Conservation (phyloP, 164 flowering plant genomes). For the Vitis cinerea region DNA sequence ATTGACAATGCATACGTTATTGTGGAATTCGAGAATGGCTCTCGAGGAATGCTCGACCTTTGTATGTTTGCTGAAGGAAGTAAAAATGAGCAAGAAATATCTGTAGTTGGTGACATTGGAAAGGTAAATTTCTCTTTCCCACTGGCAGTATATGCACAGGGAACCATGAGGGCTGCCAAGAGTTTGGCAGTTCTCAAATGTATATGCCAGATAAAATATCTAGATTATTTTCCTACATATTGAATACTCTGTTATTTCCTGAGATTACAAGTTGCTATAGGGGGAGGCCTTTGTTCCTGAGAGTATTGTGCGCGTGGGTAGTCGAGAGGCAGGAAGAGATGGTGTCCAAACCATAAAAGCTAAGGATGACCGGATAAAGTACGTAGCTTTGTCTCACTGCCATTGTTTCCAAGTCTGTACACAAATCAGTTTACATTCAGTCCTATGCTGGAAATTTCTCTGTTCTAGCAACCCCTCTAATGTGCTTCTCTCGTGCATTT, state of each 20-base stretch:
- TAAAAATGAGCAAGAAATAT: conserved; percentile 97
- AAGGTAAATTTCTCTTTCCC: conserved; percentile 50
- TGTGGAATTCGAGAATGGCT: conserved; percentile 85
- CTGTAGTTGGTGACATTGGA: conserved; percentile 85
- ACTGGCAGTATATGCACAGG: neutral
- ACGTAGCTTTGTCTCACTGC: conserved; percentile 9
- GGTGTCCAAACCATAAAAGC: conserved; percentile 71
- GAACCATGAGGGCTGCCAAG: too few species aligned
- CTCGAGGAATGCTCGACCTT: conserved; percentile 89
- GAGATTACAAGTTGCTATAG: conserved; percentile 26
- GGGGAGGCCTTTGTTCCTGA: conserved; percentile 97
- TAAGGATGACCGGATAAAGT: conserved; percentile 74
- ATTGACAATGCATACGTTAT: conserved; percentile 95
- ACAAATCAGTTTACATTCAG: too few species aligned
- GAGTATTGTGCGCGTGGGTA: conserved; percentile 66
- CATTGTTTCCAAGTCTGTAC: too few species aligned
- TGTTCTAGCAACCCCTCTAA: neutral
- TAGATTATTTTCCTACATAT: too few species aligned
- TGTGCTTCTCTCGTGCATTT: neutral
- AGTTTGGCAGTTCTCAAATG: too few species aligned
- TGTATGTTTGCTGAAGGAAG: conserved; percentile 99
- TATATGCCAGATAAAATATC: too few species aligned
- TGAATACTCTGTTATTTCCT: neutral
- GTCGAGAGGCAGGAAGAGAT: conserved; percentile 60
- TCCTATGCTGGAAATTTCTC: too few species aligned